Conservation (phyloP, 805 yeast genomes). For the Sungouiozyma ichnusensis region DNA sequence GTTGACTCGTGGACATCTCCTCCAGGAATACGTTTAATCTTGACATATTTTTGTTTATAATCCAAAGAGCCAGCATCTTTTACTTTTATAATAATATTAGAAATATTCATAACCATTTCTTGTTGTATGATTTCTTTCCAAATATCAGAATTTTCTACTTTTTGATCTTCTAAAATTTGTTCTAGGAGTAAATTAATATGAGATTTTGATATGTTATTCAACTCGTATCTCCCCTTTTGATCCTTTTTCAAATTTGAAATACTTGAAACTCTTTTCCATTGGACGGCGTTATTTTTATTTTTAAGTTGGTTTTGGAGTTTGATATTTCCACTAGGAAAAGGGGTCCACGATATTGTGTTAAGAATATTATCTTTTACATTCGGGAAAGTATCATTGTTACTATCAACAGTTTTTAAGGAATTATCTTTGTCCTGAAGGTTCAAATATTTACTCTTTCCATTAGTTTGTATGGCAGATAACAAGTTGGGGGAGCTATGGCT, state of each 20-base stretch:
- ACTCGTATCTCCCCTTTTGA: slow-evolving; percentile 18
- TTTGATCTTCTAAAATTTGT: slow-evolving; percentile 55
- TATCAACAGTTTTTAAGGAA: background rate
- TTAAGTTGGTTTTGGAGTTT: slow-evolving; percentile 1
- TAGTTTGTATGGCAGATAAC: slow-evolving; percentile 13
- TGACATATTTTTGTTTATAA: slow-evolving; percentile 69
- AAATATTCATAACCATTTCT: too few relatives aligned
- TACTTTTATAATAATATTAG: slow-evolving; percentile 48
- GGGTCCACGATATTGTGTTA: background rate
- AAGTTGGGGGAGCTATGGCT: slow-evolving; percentile 28
- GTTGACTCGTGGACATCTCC: slow-evolving; percentile 51
- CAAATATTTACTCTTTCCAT: background rate
- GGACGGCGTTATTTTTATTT: slow-evolving; percentile 1
- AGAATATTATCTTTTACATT: background rate
- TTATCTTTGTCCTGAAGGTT: background rate
- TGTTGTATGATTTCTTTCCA: slow-evolving; percentile 54
- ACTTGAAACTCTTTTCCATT: slow-evolving; percentile 18
- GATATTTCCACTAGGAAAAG: background rate
- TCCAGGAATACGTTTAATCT: slow-evolving; percentile 76
- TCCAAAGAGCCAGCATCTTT: slow-evolving; percentile 66
- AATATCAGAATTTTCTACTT: slow-evolving; percentile 34
- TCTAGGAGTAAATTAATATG: slow-evolving; percentile 43
- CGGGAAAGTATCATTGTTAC: background rate
- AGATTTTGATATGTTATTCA: slow-evolving; percentile 29
- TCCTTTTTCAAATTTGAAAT: slow-evolving; percentile 7